A percentile compares a stretch with the other conserved stretches of the same genome.
phyloP scores from a whole-genome alignment of 2,329 filamentous ascomycete genomes.

The Talaromyces rugulosus region DNA sequence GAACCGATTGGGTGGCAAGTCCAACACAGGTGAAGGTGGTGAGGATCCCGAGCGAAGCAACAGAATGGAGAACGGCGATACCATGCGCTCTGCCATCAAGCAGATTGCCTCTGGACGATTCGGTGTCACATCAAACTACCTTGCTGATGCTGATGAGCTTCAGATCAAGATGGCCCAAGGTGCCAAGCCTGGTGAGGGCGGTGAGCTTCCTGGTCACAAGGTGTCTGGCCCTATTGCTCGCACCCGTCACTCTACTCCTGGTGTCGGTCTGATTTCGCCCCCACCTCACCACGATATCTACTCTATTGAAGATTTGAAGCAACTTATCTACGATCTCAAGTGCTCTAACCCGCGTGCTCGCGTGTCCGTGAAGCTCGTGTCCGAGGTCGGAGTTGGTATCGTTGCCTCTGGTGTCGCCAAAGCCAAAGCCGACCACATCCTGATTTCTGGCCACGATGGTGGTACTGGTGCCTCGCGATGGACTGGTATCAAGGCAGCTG shows the following conservation, averaged over 20 bases:
- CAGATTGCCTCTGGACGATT: conserved; percentile 95
- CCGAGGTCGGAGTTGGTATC: conserved; percentile 94
- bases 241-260: conserved; percentile 92
- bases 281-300: conserved; percentile 98
- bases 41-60: conserved; percentile 90
- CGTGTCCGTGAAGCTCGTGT: conserved; percentile 95
- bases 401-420: conserved; percentile 97
- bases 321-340: conserved; percentile 96
- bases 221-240: conserved; percentile 90
- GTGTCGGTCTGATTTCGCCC: conserved; percentile 92
- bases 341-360: conserved; percentile 89
- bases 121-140: conserved; percentile 90
- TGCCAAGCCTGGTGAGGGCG: conserved; percentile 95
- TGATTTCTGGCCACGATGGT: conserved; percentile 95
- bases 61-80: conserved; percentile 84
- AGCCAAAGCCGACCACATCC: conserved; percentile 92
- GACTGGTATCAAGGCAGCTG: conserved; percentile 98
- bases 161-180: conserved; percentile 99
- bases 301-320: conserved; percentile 96
- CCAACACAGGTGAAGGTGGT: conserved; percentile 95
- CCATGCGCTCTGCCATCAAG: conserved; percentile 96
- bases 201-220: conserved; percentile 95
- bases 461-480: conserved; percentile 94
- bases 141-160: conserved; percentile 90
- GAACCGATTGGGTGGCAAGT: conserved; percentile 95